phyloP scores from a whole-genome alignment of 1,284 basidiomycete genomes.

The Takashimella tepidaria region DNA sequence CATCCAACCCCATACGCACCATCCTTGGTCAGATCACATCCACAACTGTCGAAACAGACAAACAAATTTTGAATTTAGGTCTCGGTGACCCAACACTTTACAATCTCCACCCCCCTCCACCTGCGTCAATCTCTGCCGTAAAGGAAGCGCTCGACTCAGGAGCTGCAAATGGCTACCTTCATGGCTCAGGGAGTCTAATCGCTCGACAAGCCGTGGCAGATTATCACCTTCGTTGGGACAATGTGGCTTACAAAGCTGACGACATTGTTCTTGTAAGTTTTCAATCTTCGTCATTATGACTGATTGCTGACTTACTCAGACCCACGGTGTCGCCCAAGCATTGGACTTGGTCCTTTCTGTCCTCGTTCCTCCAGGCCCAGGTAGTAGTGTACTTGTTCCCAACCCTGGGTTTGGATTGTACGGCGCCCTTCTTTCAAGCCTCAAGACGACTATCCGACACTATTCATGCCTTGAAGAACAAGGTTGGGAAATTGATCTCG shows the following conservation, averaged over 20 bases:
- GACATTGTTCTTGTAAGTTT: constrained; percentile 34
- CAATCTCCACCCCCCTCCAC: constrained; percentile 39
- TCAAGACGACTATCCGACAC: constrained; percentile 37
- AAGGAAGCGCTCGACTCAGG: constrained; percentile 24
- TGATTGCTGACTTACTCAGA: constrained; percentile 15
- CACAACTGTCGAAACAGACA: constrained; percentile 20
- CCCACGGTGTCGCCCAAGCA: constrained; percentile 38
- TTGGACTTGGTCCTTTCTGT: constrained; percentile 37
- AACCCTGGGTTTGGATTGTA: background rate
- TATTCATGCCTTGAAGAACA: constrained; percentile 42
- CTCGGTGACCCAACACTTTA: constrained; percentile 45
- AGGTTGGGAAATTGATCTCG: constrained; percentile 44
- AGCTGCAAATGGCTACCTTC: constrained; percentile 40
- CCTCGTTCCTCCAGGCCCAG: constrained; percentile 20
- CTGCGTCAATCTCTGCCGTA: constrained; percentile 34
- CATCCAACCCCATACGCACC: constrained; percentile 32
- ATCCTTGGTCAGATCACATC: constrained; percentile 32
- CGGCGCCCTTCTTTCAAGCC: constrained; percentile 14
- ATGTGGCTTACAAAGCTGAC: constrained; percentile 27
- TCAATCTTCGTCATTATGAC: background rate
- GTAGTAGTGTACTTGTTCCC: background rate
- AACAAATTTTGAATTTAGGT: constrained; percentile 46
- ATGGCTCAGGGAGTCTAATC: constrained; percentile 30
- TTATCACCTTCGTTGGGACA: constrained; percentile 42
- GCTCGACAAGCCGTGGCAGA: constrained; percentile 42